Evolutionary conservation across 176 grass and related monocot species (phyloP).

Genomic region (Hyparrhenia diplandra): DNA sequence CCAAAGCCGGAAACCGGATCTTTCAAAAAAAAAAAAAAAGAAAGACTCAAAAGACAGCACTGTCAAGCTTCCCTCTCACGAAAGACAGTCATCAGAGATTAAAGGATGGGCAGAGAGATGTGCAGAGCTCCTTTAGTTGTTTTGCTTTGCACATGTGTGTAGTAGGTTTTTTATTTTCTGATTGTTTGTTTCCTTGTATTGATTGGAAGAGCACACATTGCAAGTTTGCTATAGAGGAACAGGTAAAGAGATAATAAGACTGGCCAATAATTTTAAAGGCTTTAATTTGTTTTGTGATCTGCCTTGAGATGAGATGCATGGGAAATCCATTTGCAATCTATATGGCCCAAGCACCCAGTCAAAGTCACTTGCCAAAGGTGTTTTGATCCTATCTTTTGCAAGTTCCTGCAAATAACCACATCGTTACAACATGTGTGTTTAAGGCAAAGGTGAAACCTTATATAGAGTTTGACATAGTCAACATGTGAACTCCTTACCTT

Average conservation of each 20-base stretch:
- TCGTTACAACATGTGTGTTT: background rate
- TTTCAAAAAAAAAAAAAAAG: too few relatives aligned
- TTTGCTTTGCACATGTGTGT: constrained; percentile 25
- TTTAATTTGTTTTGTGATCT: constrained; percentile 38
- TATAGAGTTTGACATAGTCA: background rate
- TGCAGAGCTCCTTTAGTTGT: background rate
- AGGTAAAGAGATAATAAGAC: constrained; percentile 22
- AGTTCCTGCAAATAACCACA: background rate
- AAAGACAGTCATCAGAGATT: constrained; percentile 17
- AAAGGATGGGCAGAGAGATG: too few relatives aligned
- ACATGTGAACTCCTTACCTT: too few relatives aligned
- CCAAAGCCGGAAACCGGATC: too few relatives aligned
- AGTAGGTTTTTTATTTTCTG: background rate
- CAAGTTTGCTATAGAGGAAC: constrained; percentile 28
- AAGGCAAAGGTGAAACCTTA: too few relatives aligned
- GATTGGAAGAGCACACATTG: constrained; percentile 17
- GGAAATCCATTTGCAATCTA: constrained; percentile 18
- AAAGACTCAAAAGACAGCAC: background rate
- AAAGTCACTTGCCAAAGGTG: constrained; percentile 31
- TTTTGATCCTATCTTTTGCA: constrained; percentile 6
- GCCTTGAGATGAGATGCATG: constrained; percentile 30
- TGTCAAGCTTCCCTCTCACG: constrained; percentile 12
- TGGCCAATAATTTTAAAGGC: constrained; percentile 25
- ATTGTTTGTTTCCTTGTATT: constrained; percentile 1
- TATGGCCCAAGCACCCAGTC: constrained; percentile 8